A percentile compares a stretch with the other conserved stretches of the same genome.
phyloP scores from a whole-genome alignment of 2,329 filamentous ascomycete genomes.

The Talaromyces sp. region DNA sequence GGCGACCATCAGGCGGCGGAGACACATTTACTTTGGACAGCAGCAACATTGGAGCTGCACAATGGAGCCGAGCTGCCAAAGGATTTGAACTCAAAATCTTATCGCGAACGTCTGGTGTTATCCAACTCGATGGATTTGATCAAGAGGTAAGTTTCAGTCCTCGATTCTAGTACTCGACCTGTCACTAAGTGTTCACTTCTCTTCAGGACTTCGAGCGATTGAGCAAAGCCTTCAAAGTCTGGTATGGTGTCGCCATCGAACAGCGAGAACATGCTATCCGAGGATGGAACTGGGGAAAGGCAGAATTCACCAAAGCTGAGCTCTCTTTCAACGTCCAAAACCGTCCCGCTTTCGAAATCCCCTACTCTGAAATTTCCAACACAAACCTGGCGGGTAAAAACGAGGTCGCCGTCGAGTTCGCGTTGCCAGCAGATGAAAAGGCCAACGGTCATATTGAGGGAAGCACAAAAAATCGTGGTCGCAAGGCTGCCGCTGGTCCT shows the following conservation, averaged over 20 bases:
- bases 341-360: slow-evolving; percentile 91
- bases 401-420: slow-evolving; percentile 94
- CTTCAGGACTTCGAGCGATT: slow-evolving; percentile 80
- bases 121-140: slow-evolving; percentile 93
- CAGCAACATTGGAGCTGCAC: slow-evolving; percentile 77
- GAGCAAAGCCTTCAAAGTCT: slow-evolving; percentile 92
- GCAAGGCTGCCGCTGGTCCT: slow-evolving; percentile 81
- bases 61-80: slow-evolving; percentile 91
- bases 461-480: slow-evolving; percentile 69
- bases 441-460: slow-evolving; percentile 73
- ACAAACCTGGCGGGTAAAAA: slow-evolving; percentile 97
- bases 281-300: slow-evolving; percentile 99
- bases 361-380: slow-evolving; percentile 96
- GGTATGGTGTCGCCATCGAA: slow-evolving; percentile 93
- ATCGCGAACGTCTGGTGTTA: slow-evolving; percentile 76
- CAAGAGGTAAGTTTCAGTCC: slow-evolving; percentile 62
- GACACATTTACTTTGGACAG: slow-evolving; percentile 93
- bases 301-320: slow-evolving; percentile 93
- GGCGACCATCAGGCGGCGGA: slow-evolving; percentile 84
- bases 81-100: slow-evolving; percentile 93
- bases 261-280: slow-evolving; percentile 90
- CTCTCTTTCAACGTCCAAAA: slow-evolving; percentile 96
- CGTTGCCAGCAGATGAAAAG: slow-evolving; percentile 68
- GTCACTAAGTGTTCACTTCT: slow-evolving; percentile 9
- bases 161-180: neutral